Conservation (phyloP, 1,284 basidiomycete species). For the Malassezia psittaci region DNA sequence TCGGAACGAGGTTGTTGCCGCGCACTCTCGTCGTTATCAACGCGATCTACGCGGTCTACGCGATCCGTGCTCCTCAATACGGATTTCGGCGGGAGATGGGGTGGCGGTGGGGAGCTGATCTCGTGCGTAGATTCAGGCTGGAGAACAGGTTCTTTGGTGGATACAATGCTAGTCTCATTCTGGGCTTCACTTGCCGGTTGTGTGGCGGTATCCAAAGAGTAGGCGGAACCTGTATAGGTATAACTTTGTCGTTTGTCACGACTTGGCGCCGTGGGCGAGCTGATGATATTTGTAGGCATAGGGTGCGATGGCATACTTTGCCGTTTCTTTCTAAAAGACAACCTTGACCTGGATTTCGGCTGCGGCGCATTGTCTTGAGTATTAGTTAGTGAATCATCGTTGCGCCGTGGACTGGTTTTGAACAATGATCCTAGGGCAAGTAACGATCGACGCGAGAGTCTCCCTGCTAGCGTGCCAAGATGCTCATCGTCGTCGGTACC, state of each 20-base stretch:
- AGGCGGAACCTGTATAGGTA: too few species aligned
- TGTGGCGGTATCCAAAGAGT: too few species aligned
- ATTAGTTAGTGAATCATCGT: background rate
- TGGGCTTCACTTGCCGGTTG: too few species aligned
- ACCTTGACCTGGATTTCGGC: slow-evolving; percentile 8
- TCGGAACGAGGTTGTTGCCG: background rate
- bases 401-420: slow-evolving; percentile 13
- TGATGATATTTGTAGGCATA: background rate
- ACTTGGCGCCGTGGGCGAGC: too few species aligned
- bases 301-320: slow-evolving; percentile 2
- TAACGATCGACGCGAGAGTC: slow-evolving; percentile 17
- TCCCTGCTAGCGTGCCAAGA: slow-evolving; percentile 7
- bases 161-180: too few species aligned
- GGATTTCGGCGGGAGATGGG: background rate
- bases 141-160: too few species aligned
- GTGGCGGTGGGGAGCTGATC: background rate
- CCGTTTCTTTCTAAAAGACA: slow-evolving; percentile 11
- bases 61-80: slow-evolving; percentile 2
- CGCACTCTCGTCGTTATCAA: background rate
- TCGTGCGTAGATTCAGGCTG: too few species aligned
- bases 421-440: slow-evolving; percentile 11
- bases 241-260: too few species aligned
- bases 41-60: background rate
- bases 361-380: background rate
- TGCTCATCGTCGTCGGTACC: slow-evolving; percentile 5